These are phyloP conservation scores for Paramecium bursaria DNA, from an alignment of 73 alveolate species.

Conservation along the genomic window DNA sequence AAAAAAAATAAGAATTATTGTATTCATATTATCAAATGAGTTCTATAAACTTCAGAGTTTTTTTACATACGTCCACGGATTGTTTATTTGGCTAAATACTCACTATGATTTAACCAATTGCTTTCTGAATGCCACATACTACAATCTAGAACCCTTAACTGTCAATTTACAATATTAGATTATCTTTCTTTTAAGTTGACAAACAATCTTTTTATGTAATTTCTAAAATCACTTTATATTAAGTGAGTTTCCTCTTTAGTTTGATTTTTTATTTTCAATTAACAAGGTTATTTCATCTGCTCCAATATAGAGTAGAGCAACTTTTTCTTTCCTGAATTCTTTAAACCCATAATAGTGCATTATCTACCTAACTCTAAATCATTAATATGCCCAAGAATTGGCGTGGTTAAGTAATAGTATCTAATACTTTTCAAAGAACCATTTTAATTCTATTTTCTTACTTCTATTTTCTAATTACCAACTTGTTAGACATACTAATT, in stretches of 20 bases:
- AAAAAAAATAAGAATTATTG: not conserved
- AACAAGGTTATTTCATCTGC: not conserved
- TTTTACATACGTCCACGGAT: not conserved
- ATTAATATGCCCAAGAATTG: conserved; percentile 10
- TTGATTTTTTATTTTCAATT: not conserved
- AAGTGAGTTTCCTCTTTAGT: not conserved
- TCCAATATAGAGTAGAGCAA: not conserved
- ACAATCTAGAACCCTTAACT: no score
- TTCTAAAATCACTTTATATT: not conserved
- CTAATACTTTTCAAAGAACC: conserved; percentile 7
- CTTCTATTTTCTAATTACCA: conserved; percentile 22
- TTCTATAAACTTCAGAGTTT: conserved; percentile 12
- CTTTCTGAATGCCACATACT: not conserved
- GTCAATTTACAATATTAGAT: no score
- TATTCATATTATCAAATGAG: not conserved
- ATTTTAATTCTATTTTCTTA: not conserved
- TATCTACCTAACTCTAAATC: not conserved
- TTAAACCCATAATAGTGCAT: not conserved
- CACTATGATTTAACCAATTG: not conserved
- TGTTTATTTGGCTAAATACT: conserved; percentile 20
- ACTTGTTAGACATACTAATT: conserved; percentile 15
- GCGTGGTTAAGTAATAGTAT: not conserved
- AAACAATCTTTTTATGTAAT: not conserved
- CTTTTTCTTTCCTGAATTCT: conserved; percentile 45
- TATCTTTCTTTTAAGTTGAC: no score